phyloP scores from a whole-genome alignment of 192 early-diverging fungal genomes.

The Chytriomyces hyalinus region DNA sequence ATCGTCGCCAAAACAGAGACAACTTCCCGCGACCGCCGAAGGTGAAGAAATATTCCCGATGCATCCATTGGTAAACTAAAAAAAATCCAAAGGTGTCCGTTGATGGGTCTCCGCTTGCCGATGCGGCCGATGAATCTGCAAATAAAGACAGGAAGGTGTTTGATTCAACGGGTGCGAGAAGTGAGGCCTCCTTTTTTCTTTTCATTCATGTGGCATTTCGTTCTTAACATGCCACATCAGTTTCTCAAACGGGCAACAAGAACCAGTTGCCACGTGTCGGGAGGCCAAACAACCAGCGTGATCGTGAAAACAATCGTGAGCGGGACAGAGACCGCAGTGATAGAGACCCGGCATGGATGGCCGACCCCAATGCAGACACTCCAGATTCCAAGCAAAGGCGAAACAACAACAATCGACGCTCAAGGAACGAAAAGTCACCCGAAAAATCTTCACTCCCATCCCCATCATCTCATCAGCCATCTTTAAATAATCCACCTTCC shows the following conservation, averaged over 20 bases:
- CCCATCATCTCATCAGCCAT: neutral
- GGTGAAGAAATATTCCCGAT: neutral
- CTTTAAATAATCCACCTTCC: neutral
- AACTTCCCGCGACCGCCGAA: constrained; percentile 28
- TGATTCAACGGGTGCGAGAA: neutral
- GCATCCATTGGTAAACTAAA: no score
- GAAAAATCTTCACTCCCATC: neutral
- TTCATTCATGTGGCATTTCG: neutral
- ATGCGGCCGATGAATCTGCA: neutral
- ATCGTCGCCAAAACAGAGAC: neutral
- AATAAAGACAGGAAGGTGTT: neutral
- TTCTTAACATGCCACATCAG: neutral
- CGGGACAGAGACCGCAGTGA: constrained; percentile 6
- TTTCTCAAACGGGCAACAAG: neutral
- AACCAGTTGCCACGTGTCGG: neutral
- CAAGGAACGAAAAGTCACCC: neutral
- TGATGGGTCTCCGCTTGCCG: neutral
- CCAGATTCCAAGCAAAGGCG: neutral
- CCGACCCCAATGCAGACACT: neutral
- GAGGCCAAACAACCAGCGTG: neutral
- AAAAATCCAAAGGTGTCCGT: neutral
- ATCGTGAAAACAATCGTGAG: constrained; percentile 7
- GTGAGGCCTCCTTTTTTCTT: constrained; percentile 4
- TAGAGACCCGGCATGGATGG: constrained; percentile 7
- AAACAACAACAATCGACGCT: neutral